phyloP scores from a whole-genome alignment of 2,329 filamentous ascomycete species.

The Cylindrodendrum hubeiense region DNA sequence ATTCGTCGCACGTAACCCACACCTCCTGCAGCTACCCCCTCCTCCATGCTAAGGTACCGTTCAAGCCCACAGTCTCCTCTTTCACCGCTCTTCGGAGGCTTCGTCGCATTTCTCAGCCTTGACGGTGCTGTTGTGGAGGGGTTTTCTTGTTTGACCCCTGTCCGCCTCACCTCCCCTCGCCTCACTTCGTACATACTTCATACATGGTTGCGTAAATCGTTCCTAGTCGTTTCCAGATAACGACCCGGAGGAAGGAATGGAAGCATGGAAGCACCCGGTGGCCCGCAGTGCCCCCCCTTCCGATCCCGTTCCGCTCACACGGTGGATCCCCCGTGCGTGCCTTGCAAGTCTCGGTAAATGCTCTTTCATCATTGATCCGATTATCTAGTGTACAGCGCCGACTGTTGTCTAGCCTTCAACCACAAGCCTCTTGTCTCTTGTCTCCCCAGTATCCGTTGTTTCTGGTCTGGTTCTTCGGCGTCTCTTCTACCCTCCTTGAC shows the following conservation, averaged over 20 bases:
- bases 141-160: conserved; percentile 20
- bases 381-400: conserved; percentile 47
- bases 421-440: conserved; percentile 23
- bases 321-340: conserved; percentile 19
- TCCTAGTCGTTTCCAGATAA: conserved; percentile 15
- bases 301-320: conserved; percentile 24
- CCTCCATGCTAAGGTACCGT: conserved; percentile 5
- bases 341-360: conserved; percentile 33
- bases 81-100: conserved; percentile 26
- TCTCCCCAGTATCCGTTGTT: conserved; percentile 12
- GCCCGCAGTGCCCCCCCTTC: conserved; percentile 15
- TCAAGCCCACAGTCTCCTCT: conserved; percentile 12
- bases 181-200: conserved; percentile 14
- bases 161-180: conserved; percentile 9
- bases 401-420: conserved; percentile 38
- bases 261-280: conserved; percentile 11
- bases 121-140: conserved; percentile 7
- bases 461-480: conserved; percentile 19
- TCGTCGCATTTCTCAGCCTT: conserved; percentile 26
- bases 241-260: conserved; percentile 10
- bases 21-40: conserved; percentile 16
- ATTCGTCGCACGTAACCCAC: conserved; percentile 16
- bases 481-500: conserved; percentile 24
- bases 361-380: conserved; percentile 41
- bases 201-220: conserved; percentile 11